Evolutionary conservation across 2,329 filamentous ascomycete genomes (phyloP).

Genomic region (Botrytis galanthina): DNA sequence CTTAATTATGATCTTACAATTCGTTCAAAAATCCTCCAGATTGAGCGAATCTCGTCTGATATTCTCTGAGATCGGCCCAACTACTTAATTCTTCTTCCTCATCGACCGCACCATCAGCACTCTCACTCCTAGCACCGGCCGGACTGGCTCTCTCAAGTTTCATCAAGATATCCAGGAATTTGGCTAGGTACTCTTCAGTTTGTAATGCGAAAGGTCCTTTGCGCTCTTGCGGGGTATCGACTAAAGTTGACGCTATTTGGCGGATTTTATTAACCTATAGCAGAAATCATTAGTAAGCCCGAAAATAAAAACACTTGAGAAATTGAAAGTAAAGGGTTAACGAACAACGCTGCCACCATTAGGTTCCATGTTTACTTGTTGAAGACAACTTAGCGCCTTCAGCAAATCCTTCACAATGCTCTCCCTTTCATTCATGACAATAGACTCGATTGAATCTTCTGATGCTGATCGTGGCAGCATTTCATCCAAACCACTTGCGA

Average conservation of each 20-base stretch:
- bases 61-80: constrained; percentile 78
- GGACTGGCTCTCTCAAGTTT: constrained; percentile 58
- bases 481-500: constrained; percentile 33
- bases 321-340: constrained; percentile 24
- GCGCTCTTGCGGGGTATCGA: constrained; percentile 57
- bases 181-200: constrained; percentile 68
- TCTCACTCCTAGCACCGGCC: constrained; percentile 43
- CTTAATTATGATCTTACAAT: constrained; percentile 4
- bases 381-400: constrained; percentile 71
- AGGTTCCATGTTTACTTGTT: constrained; percentile 80
- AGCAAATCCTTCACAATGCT: constrained; percentile 79
- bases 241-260: constrained; percentile 75
- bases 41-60: constrained; percentile 70
- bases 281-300: constrained; percentile 18
- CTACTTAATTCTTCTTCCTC: constrained; percentile 74
- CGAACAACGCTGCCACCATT: constrained; percentile 63
- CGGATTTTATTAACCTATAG: constrained; percentile 72
- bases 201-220: constrained; percentile 53
- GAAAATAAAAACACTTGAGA: neutral
- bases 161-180: constrained; percentile 72
- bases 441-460: constrained; percentile 41
- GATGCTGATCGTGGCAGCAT: constrained; percentile 42
- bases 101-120: constrained; percentile 48
- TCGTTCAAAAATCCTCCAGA: constrained; percentile 53
- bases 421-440: constrained; percentile 74